Percentiles rank a stretch among this genome's conserved stretches.
These are phyloP conservation scores for Zasmidium citrigriseum DNA, from an alignment of 2,329 filamentous ascomycete species.

Conservation along the genomic window DNA sequence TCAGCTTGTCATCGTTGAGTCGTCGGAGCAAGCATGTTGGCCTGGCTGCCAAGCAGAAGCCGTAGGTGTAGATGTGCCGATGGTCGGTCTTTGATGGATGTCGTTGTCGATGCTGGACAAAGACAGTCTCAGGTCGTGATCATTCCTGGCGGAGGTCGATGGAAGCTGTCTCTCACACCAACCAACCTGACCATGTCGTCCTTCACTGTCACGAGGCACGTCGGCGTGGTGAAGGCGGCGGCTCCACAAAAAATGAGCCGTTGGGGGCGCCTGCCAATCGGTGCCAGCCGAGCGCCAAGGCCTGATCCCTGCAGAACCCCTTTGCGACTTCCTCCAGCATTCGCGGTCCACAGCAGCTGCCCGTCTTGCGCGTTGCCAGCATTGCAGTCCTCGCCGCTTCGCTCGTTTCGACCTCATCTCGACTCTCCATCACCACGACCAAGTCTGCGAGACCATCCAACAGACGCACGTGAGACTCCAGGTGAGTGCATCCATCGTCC, in stretches of 20 bases:
- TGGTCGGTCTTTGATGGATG: neutral
- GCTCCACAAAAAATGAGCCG: no score
- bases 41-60: neutral
- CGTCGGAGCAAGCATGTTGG: neutral
- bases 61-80: neutral
- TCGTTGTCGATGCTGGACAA: no score
- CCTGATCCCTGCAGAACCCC: conserved; percentile 15
- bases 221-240: no score
- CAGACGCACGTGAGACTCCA: conserved; percentile 5
- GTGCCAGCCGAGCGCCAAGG: neutral
- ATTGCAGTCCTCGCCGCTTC: neutral
- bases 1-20: neutral
- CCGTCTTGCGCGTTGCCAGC: neutral
- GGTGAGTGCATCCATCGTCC: conserved; percentile 7
- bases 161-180: no score
- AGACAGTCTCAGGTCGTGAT: no score
- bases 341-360: conserved; percentile 12
- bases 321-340: conserved; percentile 20
- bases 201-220: no score
- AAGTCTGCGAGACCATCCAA: neutral
- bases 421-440: neutral
- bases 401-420: conserved; percentile 5
- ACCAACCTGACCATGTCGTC: no score
- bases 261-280: no score
- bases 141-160: no score